Conservation (phyloP, 2,329 filamentous ascomycete species). For the Fusarium foetens region DNA sequence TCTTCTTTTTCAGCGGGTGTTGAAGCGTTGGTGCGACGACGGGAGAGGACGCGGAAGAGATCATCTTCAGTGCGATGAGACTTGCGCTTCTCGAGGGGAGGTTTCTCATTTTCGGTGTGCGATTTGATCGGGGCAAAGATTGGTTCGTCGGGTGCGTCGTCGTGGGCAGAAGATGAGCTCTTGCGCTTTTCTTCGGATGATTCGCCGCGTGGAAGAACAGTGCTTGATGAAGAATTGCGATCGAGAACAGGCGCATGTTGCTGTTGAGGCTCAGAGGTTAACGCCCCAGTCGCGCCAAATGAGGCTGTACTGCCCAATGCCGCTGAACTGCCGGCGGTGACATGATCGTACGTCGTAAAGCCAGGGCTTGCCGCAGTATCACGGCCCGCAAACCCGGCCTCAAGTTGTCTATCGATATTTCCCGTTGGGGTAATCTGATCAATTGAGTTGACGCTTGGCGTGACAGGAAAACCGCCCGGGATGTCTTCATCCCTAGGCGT, state of each 20-base stretch:
- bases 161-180: not conserved
- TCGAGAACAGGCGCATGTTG: not conserved
- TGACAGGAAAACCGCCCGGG: slow-evolving; percentile 42
- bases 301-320: not conserved
- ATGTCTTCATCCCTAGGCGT: slow-evolving; percentile 42
- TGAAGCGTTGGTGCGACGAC: slow-evolving; percentile 56
- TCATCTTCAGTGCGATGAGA: slow-evolving; percentile 59
- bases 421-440: slow-evolving; percentile 8
- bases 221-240: slow-evolving; percentile 24
- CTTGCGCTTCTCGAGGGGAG: slow-evolving; percentile 37
- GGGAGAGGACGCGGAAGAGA: slow-evolving; percentile 60
- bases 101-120: slow-evolving; percentile 24
- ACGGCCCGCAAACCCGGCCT: slow-evolving; percentile 26
- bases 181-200: not conserved
- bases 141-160: slow-evolving; percentile 12
- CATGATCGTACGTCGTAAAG: not conserved
- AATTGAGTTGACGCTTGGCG: slow-evolving; percentile 33
- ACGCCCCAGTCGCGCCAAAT: not conserved
- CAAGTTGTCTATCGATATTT: slow-evolving; percentile 11
- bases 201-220: not conserved
- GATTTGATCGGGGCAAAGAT: slow-evolving; percentile 46
- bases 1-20: slow-evolving; percentile 51
- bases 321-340: slow-evolving; percentile 8
- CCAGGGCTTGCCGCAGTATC: not conserved
- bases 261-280: not conserved